Percentiles rank a stretch among this genome's conserved stretches.
These are phyloP conservation scores for Deakozyma indianensis DNA, from an alignment of 805 yeast species.

Conservation along the genomic window DNA sequence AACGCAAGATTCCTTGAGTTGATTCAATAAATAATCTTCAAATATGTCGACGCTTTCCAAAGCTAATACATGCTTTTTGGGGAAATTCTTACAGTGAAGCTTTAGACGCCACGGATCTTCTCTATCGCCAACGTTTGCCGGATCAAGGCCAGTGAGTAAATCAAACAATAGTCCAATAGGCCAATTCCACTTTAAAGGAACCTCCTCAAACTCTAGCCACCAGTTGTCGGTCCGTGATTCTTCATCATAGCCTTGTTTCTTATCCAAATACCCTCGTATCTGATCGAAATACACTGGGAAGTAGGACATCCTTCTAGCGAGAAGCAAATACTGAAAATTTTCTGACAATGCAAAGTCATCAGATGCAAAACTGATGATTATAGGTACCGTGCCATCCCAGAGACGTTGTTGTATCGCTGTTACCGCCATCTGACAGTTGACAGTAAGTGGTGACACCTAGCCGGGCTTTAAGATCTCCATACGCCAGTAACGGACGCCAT, in stretches of 20 bases:
- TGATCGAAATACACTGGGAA: conserved; percentile 13
- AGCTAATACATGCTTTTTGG: conserved; percentile 31
- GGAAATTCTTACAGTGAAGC: conserved; percentile 29
- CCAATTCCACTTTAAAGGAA: conserved; percentile 8
- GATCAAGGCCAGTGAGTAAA: background rate
- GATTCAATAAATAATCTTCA: conserved; percentile 54
- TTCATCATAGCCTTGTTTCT: background rate
- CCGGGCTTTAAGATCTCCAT: too few species aligned
- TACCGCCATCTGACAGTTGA: background rate
- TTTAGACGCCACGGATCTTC: conserved; percentile 32
- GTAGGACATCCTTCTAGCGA: conserved; percentile 12
- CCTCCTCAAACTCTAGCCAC: conserved; percentile 7
- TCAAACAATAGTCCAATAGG: conserved; percentile 14
- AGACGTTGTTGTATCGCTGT: conserved; percentile 2
- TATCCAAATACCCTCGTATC: conserved; percentile 11
- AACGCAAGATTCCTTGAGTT: conserved; percentile 68
- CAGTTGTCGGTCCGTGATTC: conserved; percentile 5
- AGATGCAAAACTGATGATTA: conserved; percentile 12
- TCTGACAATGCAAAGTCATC: conserved; percentile 10
- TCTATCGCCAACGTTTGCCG: background rate
- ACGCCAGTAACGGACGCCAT: too few species aligned
- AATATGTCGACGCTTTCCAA: conserved; percentile 20
- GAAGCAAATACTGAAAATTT: conserved; percentile 8
- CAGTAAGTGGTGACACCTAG: too few species aligned
- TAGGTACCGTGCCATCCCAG: conserved; percentile 18